phyloP scores from a whole-genome alignment of 768 basidiomycete genomes.

The Suillus plorans region DNA sequence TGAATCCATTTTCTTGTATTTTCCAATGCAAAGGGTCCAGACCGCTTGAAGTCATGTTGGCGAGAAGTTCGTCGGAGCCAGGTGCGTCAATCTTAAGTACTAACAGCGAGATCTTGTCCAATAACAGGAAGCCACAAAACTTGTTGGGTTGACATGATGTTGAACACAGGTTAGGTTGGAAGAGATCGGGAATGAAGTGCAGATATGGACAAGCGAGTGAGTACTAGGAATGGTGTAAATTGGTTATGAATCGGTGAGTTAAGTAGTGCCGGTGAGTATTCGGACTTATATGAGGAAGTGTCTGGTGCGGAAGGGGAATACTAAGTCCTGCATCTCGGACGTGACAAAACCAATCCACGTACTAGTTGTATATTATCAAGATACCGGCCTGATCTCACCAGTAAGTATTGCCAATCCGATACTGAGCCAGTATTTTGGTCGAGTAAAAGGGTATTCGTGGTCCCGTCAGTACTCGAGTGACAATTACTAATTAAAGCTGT shows the following conservation, averaged over 20 bases:
- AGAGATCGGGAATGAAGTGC: not conserved
- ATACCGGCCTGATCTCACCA: not conserved
- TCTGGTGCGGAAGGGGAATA: not conserved
- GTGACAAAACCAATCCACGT: not conserved
- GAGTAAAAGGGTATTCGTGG: not conserved
- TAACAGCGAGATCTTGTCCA: constrained; percentile 14
- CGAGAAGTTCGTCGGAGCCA: constrained; percentile 41
- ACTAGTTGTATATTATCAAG: not conserved
- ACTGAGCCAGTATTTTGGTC: not conserved
- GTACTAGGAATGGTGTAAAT: not conserved
- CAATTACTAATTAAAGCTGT: not conserved
- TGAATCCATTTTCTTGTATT: constrained; percentile 13
- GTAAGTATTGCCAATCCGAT: not conserved
- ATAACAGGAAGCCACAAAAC: constrained; percentile 17
- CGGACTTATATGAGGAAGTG: not conserved
- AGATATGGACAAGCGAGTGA: not conserved
- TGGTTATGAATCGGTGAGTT: not conserved
- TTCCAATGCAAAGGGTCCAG: constrained; percentile 47
- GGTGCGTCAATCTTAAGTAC: constrained; percentile 31
- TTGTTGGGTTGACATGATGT: constrained; percentile 14
- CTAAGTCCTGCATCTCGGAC: not conserved
- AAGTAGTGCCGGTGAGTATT: not conserved
- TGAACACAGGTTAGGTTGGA: not conserved
- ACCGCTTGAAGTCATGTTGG: constrained; percentile 39
- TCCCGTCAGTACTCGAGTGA: not conserved